phyloP scores from a whole-genome alignment of 345 rosid species.

The Lepidium aucheri region DNA sequence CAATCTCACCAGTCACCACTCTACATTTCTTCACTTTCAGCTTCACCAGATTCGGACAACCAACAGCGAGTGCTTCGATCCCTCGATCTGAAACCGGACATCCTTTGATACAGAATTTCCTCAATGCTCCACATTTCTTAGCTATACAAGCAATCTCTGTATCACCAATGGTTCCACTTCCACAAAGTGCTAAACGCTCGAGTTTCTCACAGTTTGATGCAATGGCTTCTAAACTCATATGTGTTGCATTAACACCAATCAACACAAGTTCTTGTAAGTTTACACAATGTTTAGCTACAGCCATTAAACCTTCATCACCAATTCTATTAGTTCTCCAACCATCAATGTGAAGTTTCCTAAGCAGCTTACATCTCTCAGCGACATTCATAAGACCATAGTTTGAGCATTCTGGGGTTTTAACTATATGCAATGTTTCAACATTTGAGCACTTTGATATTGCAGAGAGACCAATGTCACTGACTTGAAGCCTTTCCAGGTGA shows the following conservation, averaged over 20 bases:
- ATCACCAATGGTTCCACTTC: constrained; percentile 73
- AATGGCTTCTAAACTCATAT: constrained; percentile 43
- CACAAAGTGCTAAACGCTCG: constrained; percentile 74
- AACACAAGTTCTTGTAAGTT: constrained; percentile 77
- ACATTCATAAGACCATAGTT: constrained; percentile 53
- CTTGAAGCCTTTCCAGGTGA: constrained; percentile 83
- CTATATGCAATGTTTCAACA: constrained; percentile 63
- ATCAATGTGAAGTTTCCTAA: constrained; percentile 84
- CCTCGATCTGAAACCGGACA: constrained; percentile 67
- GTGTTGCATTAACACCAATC: constrained; percentile 77
- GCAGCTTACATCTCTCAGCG: constrained; percentile 55
- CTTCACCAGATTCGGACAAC: constrained; percentile 79
- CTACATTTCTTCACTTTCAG: constrained; percentile 82
- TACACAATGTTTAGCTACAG: constrained; percentile 53
- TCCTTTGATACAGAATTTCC: constrained; percentile 84
- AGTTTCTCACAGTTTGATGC: constrained; percentile 60
- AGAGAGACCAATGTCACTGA: constrained; percentile 60
- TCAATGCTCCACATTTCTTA: constrained; percentile 55
- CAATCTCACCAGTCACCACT: constrained; percentile 54
- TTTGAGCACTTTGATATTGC: constrained; percentile 56
- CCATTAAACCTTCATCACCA: constrained; percentile 75
- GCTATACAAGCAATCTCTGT: constrained; percentile 70
- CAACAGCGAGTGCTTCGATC: constrained; percentile 63
- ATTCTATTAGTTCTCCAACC: constrained; percentile 84
- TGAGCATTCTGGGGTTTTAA: constrained; percentile 69